Base-by-base conservation (phyloP, 768 basidiomycete genomes). In the Tulasnella sp. region DNA sequence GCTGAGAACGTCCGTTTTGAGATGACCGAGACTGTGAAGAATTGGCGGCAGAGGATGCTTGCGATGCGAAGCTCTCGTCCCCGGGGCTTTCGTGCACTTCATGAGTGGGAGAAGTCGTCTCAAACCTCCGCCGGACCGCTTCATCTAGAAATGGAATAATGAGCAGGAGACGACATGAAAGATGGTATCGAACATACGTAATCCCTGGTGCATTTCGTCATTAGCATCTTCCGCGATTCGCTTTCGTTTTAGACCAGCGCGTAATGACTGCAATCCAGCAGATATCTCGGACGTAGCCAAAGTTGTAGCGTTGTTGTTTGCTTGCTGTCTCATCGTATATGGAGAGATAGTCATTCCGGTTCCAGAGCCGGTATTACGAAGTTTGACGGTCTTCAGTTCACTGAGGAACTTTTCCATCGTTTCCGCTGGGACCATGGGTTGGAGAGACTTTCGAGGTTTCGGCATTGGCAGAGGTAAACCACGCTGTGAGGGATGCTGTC, bases 331-430 rank as follows among this genome's bases (percentile, higher is more conserved):
- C 75, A 36, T 29, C 3, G 75, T 74, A 17, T 54, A 38, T 8
- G 73, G 58, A 40, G 73, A 67, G n/a, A 74, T n/a, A 38, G 40
- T 45, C 22, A 52, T n/a, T 19, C 49, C 38, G 49, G 3, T 38
- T 25, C 40, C 73, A 31, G 73, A 38, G n/a, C 49, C 67, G 9
- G 45, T 71, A 67, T 54, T 67, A 6, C 67, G 58, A 37, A 76
- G 40, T 54, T 76, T 76, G 52, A 52, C 67, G 8, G 67, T 76
- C 38, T 70, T 76, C 38, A 76, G 67, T 42, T 76, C 75, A 25
- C 67, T 68, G 15, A 76, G 67, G 75, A 76, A 76, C 34, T 68
- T 52, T 25, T 76, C 75, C 75, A 76, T 76, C 3, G 75, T 71
- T 45, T 68, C 75, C 15, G 67, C 39, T 49, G 75, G 75, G 22